Percentiles rank a stretch among this genome's conserved stretches.
These are phyloP conservation scores for Hypsizygus ulmarius DNA, from an alignment of 1,284 basidiomycete species.

Conservation along the genomic window DNA sequence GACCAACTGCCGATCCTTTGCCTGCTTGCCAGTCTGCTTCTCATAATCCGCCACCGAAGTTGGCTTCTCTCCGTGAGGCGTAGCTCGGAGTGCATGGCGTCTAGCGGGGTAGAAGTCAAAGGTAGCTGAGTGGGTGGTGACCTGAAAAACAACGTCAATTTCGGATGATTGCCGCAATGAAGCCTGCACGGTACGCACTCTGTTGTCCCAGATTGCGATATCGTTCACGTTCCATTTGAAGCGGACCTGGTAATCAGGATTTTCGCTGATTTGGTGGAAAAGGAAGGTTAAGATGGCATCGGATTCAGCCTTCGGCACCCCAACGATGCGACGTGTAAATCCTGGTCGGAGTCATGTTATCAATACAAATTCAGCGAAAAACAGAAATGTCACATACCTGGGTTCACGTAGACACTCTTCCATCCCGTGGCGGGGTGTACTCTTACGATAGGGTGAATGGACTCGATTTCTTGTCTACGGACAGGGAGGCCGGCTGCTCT, in stretches of 20 bases:
- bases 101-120: conserved; percentile 75
- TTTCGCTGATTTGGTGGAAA: conserved; percentile 67
- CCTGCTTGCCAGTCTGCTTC: conserved; percentile 54
- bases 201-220: conserved; percentile 73
- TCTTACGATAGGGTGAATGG: conserved; percentile 63
- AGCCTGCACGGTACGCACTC: conserved; percentile 40
- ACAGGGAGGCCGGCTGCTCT: conserved; percentile 63
- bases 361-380: conserved; percentile 5
- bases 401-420: conserved; percentile 77
- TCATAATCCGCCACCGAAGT: conserved; percentile 77
- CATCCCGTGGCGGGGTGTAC: conserved; percentile 80
- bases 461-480: conserved; percentile 68
- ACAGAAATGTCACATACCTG: conserved; percentile 36
- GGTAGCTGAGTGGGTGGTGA: conserved; percentile 74
- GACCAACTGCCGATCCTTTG: conserved; percentile 64
- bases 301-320: conserved; percentile 77
- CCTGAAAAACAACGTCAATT: conserved; percentile 31
- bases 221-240: conserved; percentile 71
- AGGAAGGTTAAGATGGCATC: conserved; percentile 70
- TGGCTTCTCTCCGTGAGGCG: conserved; percentile 77
- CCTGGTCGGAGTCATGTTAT: conserved; percentile 34
- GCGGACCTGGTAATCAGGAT: conserved; percentile 69
- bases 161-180: background rate
- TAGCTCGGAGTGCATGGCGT: conserved; percentile 78
- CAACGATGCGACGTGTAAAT: conserved; percentile 69